phyloP scores from a whole-genome alignment of 768 basidiomycete species.

The Artomyces pyxidatus region DNA sequence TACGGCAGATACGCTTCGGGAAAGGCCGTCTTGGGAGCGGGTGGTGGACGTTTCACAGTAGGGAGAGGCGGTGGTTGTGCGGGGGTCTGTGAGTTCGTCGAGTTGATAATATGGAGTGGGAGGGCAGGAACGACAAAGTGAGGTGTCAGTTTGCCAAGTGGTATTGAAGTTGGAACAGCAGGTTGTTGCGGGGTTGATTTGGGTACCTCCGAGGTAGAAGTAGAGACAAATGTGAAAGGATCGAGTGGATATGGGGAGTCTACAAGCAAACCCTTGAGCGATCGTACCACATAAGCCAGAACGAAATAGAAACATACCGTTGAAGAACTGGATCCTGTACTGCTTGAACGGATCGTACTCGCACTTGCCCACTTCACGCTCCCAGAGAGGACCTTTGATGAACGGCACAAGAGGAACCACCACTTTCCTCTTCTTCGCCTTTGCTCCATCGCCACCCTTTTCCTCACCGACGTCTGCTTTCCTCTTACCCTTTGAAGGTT shows the following conservation, averaged over 20 bases:
- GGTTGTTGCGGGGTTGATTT: constrained; percentile 21
- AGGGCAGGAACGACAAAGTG: constrained; percentile 37
- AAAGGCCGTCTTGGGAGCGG: constrained; percentile 47
- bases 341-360: constrained; percentile 61
- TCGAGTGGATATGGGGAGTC: constrained; percentile 69
- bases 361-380: constrained; percentile 56
- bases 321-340: constrained; percentile 76
- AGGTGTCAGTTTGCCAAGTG: constrained; percentile 20
- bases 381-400: constrained; percentile 79
- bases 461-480: constrained; percentile 36
- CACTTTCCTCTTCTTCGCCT: constrained; percentile 68
- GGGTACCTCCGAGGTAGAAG: constrained; percentile 30
- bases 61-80: constrained; percentile 18
- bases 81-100: constrained; percentile 6
- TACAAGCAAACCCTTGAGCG: constrained; percentile 20
- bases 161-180: constrained; percentile 7
- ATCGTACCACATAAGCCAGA: background rate
- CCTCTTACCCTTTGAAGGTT: constrained; percentile 56
- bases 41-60: constrained; percentile 18
- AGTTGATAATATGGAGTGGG: constrained; percentile 16
- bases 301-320: constrained; percentile 46
- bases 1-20: constrained; percentile 56
- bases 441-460: constrained; percentile 55
- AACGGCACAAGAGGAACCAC: constrained; percentile 76
- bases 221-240: constrained; percentile 69